Percentiles rank a stretch among this genome's conserved stretches.
Conservation (phyloP, 129 eudicot species). For the Saussurea involucrata region DNA sequence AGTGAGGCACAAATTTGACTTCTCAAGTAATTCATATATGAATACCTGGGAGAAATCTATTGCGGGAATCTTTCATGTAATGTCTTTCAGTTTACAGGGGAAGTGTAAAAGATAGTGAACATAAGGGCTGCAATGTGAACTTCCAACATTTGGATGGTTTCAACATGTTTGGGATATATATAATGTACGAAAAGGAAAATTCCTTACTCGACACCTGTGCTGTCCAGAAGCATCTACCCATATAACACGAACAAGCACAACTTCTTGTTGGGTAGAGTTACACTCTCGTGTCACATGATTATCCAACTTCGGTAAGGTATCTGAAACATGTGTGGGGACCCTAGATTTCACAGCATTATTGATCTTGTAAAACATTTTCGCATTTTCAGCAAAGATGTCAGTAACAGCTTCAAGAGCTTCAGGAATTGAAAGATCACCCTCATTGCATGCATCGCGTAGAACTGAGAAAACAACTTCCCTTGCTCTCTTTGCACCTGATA, state of each 20-base stretch:
- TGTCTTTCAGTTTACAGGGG: neutral
- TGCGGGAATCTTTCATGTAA: neutral
- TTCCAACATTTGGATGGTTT: neutral
- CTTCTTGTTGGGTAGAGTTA: slow-evolving; percentile 35
- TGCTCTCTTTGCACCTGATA: slow-evolving; percentile 82
- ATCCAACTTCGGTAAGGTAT: slow-evolving; percentile 21
- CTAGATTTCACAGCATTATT: slow-evolving; percentile 22
- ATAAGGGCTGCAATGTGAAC: neutral
- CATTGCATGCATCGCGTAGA: slow-evolving; percentile 72
- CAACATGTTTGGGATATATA: neutral
- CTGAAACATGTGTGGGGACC: slow-evolving; percentile 28
- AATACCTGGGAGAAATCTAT: neutral
- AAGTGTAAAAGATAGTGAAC: neutral
- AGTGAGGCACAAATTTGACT: neutral
- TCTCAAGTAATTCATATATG: neutral
- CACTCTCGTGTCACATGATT: slow-evolving; percentile 19
- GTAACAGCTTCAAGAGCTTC: slow-evolving; percentile 80
- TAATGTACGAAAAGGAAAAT: neutral
- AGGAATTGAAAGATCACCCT: slow-evolving; percentile 74
- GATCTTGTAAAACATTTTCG: slow-evolving; percentile 71
- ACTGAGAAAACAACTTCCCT: slow-evolving; percentile 81
- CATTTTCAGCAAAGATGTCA: slow-evolving; percentile 74
- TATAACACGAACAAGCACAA: slow-evolving; percentile 62
- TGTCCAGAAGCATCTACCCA: slow-evolving; percentile 98
- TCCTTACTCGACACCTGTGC: slow-evolving; percentile 88